These are phyloP conservation scores for Smittium mucronatum DNA, from an alignment of 371 early-diverging fungal genomes.

Conservation along the genomic window DNA sequence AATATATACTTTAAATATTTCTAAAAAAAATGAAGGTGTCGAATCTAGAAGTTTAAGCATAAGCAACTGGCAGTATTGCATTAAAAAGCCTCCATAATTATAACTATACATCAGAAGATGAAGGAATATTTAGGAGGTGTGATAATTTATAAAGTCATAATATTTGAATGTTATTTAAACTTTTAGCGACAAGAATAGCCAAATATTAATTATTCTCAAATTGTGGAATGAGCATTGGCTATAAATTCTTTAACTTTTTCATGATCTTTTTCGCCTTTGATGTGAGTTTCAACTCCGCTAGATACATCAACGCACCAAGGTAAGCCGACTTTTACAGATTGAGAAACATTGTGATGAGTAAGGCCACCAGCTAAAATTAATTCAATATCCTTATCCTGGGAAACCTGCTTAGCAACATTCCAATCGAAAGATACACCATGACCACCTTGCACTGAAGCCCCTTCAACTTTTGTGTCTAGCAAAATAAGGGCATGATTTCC, in stretches of 20 bases:
- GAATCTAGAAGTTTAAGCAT: no score
- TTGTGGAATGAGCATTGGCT: conserved; percentile 4
- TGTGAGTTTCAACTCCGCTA: conserved; percentile 71
- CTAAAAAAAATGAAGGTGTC: no score
- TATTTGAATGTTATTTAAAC: no score
- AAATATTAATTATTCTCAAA: no score
- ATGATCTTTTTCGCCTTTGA: conserved; percentile 8
- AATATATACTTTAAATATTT: no score
- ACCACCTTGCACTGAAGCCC: conserved; percentile 52
- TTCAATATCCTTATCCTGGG: conserved; percentile 39
- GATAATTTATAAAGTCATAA: no score
- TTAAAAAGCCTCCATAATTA: no score
- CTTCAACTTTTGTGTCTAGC: conserved; percentile 54
- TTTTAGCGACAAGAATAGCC: no score
- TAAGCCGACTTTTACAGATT: conserved; percentile 49
- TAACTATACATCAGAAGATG: no score
- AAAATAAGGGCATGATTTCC: conserved; percentile 44
- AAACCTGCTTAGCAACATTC: conserved; percentile 49
- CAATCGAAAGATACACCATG: conserved; percentile 63
- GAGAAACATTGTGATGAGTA: conserved; percentile 60
- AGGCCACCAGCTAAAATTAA: conserved; percentile 85
- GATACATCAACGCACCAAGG: conserved; percentile 89
- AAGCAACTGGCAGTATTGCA: no score
- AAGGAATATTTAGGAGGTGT: no score
- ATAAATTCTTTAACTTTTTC: conserved; percentile 7